Percentiles rank a stretch among this genome's conserved stretches.
Evolutionary conservation across 139 green algal species (phyloP).

Genomic region (Tetraselmis chui): DNA sequence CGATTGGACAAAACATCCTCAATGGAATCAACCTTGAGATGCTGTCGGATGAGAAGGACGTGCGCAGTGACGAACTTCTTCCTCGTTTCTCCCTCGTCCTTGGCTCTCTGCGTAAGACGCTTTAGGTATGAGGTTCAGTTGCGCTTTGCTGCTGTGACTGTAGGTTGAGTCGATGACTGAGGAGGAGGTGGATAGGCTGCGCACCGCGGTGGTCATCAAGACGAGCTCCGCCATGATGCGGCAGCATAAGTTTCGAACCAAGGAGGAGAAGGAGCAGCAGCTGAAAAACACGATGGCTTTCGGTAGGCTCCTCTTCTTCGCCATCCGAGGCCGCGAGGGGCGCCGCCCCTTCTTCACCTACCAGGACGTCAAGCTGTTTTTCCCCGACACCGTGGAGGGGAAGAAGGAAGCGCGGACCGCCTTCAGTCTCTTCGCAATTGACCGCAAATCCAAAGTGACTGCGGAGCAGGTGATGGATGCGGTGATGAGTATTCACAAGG

Average conservation of each 20-base stretch:
- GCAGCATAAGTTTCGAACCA: slow-evolving; percentile 10
- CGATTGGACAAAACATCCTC: background rate
- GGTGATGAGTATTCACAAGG: slow-evolving; percentile 36
- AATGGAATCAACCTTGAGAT: background rate
- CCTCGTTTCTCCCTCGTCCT: background rate
- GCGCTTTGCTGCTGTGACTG: background rate
- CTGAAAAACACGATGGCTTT: slow-evolving; percentile 21
- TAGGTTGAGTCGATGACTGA: background rate
- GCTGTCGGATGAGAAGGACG: background rate
- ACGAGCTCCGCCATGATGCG: slow-evolving; percentile 24
- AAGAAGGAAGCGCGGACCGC: background rate
- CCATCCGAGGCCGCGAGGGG: background rate
- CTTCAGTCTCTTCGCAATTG: background rate
- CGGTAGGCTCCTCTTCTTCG: slow-evolving; percentile 21
- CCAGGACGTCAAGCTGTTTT: background rate
- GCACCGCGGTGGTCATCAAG: slow-evolving; percentile 21
- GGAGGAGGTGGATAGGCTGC: slow-evolving; percentile 24
- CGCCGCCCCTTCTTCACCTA: background rate
- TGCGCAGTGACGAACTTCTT: background rate
- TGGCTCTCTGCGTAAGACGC: background rate
- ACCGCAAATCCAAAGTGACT: background rate
- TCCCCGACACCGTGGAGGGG: background rate
- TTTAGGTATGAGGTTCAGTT: background rate
- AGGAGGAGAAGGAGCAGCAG: slow-evolving; percentile 1
- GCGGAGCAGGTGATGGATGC: slow-evolving; percentile 16